Evolutionary conservation across 495 filamentous ascomycete species (phyloP), one percentile per base, ranked within the genome.

Genomic region (Peziza echinospora): DNA sequence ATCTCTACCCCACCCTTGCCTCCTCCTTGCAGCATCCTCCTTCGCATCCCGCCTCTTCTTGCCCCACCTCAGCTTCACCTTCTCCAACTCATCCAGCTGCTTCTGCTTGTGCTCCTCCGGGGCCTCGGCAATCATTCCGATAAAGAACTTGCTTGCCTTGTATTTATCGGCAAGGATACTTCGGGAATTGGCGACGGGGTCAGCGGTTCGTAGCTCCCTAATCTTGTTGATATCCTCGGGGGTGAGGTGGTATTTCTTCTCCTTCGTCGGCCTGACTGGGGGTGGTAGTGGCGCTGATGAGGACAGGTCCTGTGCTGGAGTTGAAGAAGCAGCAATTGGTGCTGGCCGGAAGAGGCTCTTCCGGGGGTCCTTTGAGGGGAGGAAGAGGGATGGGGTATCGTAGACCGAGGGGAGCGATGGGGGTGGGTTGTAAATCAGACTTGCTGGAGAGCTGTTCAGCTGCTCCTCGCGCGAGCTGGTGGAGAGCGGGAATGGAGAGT

Each of bases 381-480:
- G 76, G 66, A 97, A 97, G 51, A 82, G 85, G 47, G 73, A 67
- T 24, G 89, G 89, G 3, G 89, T 97, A 60, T 91, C 73, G 61
- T 78, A 82, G 26, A 85, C 77, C 17, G 75, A 81, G 1, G 91
- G 73, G 0, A 74, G 71, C 25, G 82, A 75, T n/a, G 86, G 78
- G 5, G 89, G 89, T 37, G 89, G 89, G 65, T 94, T 96, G 77
- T 79, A 86, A 64, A 97, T 76, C 61, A 96, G 82, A 53, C 82
- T 71, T 51, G 77, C 67, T 47, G 63, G 55, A 4, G 53, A 22
- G 34, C 71, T 62, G 22, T 65, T 56, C 26, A 62, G 52, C 8
- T 70, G 57, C 17, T 63, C 52, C 45, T 71, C 66, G 64, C 83
- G 87, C n/a, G n/a, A n/a, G n/a, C n/a, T n/a, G n/a, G n/a, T n/a